Evolutionary conservation across 768 basidiomycete genomes (phyloP).

Genomic region (Tephrocybe sp.): DNA sequence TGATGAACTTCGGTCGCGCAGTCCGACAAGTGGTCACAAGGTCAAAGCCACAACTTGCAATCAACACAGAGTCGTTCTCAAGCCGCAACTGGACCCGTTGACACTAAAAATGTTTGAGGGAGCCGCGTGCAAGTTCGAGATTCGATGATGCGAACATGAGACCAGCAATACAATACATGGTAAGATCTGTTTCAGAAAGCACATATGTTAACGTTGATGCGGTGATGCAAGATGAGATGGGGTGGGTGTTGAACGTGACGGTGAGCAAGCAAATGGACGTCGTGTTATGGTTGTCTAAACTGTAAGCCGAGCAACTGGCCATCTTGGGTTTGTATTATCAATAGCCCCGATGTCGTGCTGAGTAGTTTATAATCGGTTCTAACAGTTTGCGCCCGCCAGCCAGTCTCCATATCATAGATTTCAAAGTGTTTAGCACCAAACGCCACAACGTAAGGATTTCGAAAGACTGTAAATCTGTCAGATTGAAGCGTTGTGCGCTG

Average conservation of each 20-base stretch:
- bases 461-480: constrained; percentile 47
- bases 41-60: too few species aligned
- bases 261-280: neutral
- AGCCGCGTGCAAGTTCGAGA: too few species aligned
- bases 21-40: neutral
- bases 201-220: too few species aligned
- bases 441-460: constrained; percentile 77
- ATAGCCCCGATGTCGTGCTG: constrained; percentile 11
- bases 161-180: too few species aligned
- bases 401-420: constrained; percentile 71
- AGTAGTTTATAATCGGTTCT: constrained; percentile 37
- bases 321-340: constrained; percentile 14
- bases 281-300: constrained; percentile 1
- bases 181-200: too few species aligned
- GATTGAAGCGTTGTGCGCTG: too few species aligned
- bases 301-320: constrained; percentile 14
- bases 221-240: too few species aligned
- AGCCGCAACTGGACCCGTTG: too few species aligned
- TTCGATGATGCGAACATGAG: too few species aligned
- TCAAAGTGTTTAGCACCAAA: constrained; percentile 78
- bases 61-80: too few species aligned
- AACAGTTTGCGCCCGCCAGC: constrained; percentile 69
- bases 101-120: too few species aligned
- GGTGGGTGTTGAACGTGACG: neutral
- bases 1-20: neutral